Base-by-base conservation (phyloP, 176 grass and related monocot genomes). In the Phragmites australis region DNA sequence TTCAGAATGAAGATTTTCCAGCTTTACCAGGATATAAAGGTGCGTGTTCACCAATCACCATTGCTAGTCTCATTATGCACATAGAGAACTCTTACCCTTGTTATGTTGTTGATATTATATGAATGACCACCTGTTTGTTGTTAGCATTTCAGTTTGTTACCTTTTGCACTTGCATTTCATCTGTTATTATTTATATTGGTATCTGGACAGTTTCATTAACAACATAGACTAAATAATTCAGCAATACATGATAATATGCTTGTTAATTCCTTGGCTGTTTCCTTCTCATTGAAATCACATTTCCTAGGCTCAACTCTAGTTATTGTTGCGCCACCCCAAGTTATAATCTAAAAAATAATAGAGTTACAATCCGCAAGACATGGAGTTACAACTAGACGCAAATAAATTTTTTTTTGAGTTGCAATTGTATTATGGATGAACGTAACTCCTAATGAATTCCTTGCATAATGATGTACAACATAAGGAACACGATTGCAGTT, bases 1-100 rank as follows among this genome's bases (percentile, higher is more conserved):
- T 97, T 61, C 93, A 97, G 72, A 97, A 97, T 64, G 93, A 97
- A 87, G 93, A 97, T 85, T 97, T 97, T 76, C 93, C 91, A 84
- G 93, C 90, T 77, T 97, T 97, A 70, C 93, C 93, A 87, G 90
- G 90, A 82, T 93, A 87, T 89, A 93, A 97, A 93, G 93, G 93
- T 97, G 51, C 26, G 51, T 80, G 29, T 66, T 21, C 5, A 55
- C 74, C 45, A 66, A 51, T 18, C 14, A 67, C 8, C 2, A 69
- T 70, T 3, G 54, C 44, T 49, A 59, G 19, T 76, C 31, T 82
- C 46, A 58, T 30, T 69, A 69, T 81, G 63, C 72, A 19, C 2
- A 2, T 32, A 76, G 51, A 58, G 6, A 47, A 82, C 10, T 77
- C 19, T 56, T 68, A 57, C 2, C 12, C 40, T 14, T 19, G n/a